These are phyloP conservation scores for Cyphellophora attinorum DNA, from an alignment of 2,329 filamentous ascomycete genomes.

Conservation along the genomic window DNA sequence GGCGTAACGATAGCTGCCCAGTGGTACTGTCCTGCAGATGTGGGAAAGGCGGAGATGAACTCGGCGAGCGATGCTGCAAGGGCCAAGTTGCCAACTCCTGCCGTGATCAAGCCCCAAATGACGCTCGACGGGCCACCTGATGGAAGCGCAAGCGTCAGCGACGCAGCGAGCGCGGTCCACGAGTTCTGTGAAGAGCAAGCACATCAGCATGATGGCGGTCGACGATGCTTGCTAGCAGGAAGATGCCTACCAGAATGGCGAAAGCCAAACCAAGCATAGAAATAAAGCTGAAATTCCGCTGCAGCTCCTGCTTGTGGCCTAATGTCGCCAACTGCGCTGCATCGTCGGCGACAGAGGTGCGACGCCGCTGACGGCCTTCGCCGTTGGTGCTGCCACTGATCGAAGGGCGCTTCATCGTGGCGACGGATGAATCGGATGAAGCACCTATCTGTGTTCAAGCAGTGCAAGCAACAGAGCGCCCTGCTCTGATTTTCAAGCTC, in stretches of 20 bases:
- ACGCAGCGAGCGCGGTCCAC: constrained; percentile 53
- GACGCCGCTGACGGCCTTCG: constrained; percentile 3
- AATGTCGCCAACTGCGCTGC: constrained; percentile 43
- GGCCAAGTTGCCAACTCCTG: constrained; percentile 60
- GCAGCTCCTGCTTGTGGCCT: constrained; percentile 49
- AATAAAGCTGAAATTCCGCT: constrained; percentile 48
- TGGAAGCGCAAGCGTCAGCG: constrained; percentile 52
- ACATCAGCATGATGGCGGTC: not conserved
- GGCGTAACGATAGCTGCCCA: constrained; percentile 59
- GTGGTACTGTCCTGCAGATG: constrained; percentile 52
- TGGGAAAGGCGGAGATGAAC: constrained; percentile 57
- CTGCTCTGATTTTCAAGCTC: too few species aligned
- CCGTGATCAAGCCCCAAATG: constrained; percentile 57
- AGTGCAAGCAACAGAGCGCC: too few species aligned
- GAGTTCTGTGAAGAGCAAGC: too few species aligned
- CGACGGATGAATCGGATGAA: too few species aligned
- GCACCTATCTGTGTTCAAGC: too few species aligned
- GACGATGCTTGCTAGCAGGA: not conserved
- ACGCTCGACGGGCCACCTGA: constrained; percentile 62
- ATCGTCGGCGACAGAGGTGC: constrained; percentile 25
- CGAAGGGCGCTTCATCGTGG: not conserved
- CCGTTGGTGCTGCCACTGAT: not conserved
- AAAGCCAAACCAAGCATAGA: constrained; percentile 55
- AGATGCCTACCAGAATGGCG: constrained; percentile 38
- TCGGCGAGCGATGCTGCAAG: constrained; percentile 61